Evolutionary conservation across 1,284 basidiomycete genomes (phyloP).

Genomic region (Albatrellus sp.): DNA sequence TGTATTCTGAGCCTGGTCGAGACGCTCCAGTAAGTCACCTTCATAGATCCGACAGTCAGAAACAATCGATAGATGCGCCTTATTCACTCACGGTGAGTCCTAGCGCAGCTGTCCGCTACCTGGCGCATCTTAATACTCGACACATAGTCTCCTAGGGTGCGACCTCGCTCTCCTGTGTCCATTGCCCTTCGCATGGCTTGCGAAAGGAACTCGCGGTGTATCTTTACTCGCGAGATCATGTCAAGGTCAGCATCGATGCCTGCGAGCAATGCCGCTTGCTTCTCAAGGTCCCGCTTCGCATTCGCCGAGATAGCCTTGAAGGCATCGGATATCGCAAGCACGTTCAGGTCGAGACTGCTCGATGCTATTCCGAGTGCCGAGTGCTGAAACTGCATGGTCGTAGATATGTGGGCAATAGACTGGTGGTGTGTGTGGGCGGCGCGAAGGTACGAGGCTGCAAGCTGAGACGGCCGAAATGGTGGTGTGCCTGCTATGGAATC

Average conservation of each 20-base stretch:
- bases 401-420: constrained; percentile 34
- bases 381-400: constrained; percentile 47
- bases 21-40: constrained; percentile 48
- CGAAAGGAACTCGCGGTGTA: constrained; percentile 70
- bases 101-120: constrained; percentile 62
- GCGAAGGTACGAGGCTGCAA: constrained; percentile 50
- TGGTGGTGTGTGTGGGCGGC: constrained; percentile 53
- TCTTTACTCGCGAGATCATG: constrained; percentile 46
- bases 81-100: constrained; percentile 47
- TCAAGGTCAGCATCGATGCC: constrained; percentile 60
- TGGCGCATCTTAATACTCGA: constrained; percentile 66
- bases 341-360: constrained; percentile 53
- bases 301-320: constrained; percentile 49
- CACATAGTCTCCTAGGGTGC: constrained; percentile 74
- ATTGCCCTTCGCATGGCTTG: constrained; percentile 48
- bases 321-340: constrained; percentile 54
- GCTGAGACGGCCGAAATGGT: constrained; percentile 52
- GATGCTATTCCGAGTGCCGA: constrained; percentile 59
- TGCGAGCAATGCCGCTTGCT: constrained; percentile 44
- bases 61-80: not conserved
- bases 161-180: constrained; percentile 48
- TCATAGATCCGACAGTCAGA: not conserved
- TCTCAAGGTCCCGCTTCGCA: constrained; percentile 47
- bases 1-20: constrained; percentile 38
- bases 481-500: constrained; percentile 58